Evolutionary conservation across 805 yeast genomes (phyloP).

Genomic region (Wickerhamiella nectarea): DNA sequence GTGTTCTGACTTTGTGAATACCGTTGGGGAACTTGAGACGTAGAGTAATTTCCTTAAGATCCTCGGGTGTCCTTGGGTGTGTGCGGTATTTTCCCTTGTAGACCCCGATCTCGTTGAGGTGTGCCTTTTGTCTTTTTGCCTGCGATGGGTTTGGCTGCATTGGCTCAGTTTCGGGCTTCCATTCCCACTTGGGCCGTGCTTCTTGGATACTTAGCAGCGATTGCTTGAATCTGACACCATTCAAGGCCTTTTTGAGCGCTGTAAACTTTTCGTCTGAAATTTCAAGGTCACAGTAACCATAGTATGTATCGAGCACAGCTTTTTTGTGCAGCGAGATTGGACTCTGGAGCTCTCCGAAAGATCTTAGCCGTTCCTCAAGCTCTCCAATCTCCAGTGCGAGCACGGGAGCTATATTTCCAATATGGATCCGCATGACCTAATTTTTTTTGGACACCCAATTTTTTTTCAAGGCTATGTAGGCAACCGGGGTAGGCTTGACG

Average conservation of each 20-base stretch:
- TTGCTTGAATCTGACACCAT: constrained; percentile 69
- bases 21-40: constrained; percentile 58
- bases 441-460: too few species aligned
- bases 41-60: constrained; percentile 41
- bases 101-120: constrained; percentile 27
- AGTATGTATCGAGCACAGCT: constrained; percentile 39
- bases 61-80: constrained; percentile 36
- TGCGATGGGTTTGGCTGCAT: constrained; percentile 19
- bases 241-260: constrained; percentile 41
- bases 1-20: constrained; percentile 1
- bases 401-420: constrained; percentile 51
- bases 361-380: constrained; percentile 42
- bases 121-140: constrained; percentile 26
- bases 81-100: constrained; percentile 49
- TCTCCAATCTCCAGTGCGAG: constrained; percentile 35
- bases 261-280: constrained; percentile 34
- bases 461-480: too few species aligned
- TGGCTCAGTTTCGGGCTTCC: constrained; percentile 33
- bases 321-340: constrained; percentile 43
- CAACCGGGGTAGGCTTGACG: too few species aligned
- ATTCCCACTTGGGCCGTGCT: constrained; percentile 42
- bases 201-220: constrained; percentile 42
- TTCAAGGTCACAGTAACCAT: constrained; percentile 55
- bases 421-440: constrained; percentile 35
- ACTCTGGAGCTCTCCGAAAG: constrained; percentile 42